Percentiles rank a stretch among this genome's conserved stretches.
Conservation (phyloP, 2,329 filamentous ascomycete species). For the Trichoderma koningii region DNA sequence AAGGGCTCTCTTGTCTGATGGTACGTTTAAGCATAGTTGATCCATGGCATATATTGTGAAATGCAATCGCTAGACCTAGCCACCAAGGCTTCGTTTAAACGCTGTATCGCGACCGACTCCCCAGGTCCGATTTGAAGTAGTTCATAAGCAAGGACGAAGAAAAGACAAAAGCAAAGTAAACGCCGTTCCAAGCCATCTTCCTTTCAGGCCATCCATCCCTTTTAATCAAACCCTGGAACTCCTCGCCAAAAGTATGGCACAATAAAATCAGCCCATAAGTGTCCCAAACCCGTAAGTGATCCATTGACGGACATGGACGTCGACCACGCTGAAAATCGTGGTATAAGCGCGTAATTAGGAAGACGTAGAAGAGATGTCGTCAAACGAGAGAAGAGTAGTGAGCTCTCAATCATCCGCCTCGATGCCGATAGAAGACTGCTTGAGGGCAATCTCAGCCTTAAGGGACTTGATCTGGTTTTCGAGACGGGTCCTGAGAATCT, state of each 20-base stretch:
- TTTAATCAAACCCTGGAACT: constrained; percentile 18
- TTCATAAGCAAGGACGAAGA: not conserved
- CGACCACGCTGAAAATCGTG: too few relatives aligned
- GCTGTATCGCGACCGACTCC: not conserved
- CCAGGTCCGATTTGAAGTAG: not conserved
- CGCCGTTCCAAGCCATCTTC: constrained; percentile 9
- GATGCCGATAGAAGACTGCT: constrained; percentile 48
- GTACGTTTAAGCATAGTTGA: too few relatives aligned
- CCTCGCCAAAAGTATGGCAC: not conserved
- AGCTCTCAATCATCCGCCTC: constrained; percentile 41
- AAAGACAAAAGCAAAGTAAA: not conserved
- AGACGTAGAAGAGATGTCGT: too few relatives aligned
- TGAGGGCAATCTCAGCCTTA: constrained; percentile 49
- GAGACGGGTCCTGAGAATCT: constrained; percentile 54
- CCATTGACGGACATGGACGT: not conserved
- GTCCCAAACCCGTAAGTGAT: not conserved
- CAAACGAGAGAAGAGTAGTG: not conserved
- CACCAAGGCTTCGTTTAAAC: not conserved
- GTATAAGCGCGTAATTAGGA: not conserved
- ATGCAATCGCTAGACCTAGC: not conserved
- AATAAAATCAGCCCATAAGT: not conserved
- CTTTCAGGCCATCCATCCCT: not conserved
- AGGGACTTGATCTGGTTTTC: constrained; percentile 53
- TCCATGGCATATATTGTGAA: too few relatives aligned
- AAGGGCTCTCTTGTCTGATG: too few relatives aligned